Percentiles rank a stretch among this genome's conserved stretches.
phyloP scores from a whole-genome alignment of 768 basidiomycete species.

The Boletus sp. region DNA sequence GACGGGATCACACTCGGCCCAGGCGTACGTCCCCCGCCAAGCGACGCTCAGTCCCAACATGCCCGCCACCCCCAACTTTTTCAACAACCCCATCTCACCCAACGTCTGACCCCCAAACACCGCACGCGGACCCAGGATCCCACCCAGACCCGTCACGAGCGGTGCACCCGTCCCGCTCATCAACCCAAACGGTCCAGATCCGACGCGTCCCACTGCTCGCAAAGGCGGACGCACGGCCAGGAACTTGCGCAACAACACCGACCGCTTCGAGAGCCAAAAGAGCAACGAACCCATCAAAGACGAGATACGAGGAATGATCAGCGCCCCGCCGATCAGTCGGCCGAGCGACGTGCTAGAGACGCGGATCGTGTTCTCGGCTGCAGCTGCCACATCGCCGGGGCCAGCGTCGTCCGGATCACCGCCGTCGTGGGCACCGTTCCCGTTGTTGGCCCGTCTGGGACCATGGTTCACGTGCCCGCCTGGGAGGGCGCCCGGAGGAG shows the following conservation, averaged over 20 bases:
- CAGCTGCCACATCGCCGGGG: slow-evolving; percentile 41
- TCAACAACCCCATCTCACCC: slow-evolving; percentile 18
- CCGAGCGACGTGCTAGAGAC: slow-evolving; percentile 61
- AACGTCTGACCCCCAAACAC: slow-evolving; percentile 17
- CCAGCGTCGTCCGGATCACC: slow-evolving; percentile 12
- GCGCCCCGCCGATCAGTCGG: slow-evolving; percentile 64
- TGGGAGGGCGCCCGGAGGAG: background rate
- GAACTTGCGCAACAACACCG: slow-evolving; percentile 27
- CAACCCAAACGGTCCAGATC: slow-evolving; percentile 18
- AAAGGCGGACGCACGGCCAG: slow-evolving; percentile 23
- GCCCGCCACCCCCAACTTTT: slow-evolving; percentile 28
- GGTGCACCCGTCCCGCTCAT: slow-evolving; percentile 6
- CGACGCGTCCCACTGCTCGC: slow-evolving; percentile 8
- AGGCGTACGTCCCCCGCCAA: slow-evolving; percentile 57
- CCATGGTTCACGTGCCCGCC: too few relatives aligned
- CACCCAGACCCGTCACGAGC: slow-evolving; percentile 2
- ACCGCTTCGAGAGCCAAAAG: slow-evolving; percentile 46
- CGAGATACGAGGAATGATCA: slow-evolving; percentile 66
- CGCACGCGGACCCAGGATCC: slow-evolving; percentile 10
- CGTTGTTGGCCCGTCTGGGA: too few relatives aligned
- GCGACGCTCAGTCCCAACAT: slow-evolving; percentile 45
- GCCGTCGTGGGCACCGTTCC: background rate
- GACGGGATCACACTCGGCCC: slow-evolving; percentile 69
- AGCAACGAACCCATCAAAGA: slow-evolving; percentile 63
- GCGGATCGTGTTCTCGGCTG: slow-evolving; percentile 58